Conservation (phyloP, 2,329 filamentous ascomycete genomes). For the Neonectria hederae region DNA sequence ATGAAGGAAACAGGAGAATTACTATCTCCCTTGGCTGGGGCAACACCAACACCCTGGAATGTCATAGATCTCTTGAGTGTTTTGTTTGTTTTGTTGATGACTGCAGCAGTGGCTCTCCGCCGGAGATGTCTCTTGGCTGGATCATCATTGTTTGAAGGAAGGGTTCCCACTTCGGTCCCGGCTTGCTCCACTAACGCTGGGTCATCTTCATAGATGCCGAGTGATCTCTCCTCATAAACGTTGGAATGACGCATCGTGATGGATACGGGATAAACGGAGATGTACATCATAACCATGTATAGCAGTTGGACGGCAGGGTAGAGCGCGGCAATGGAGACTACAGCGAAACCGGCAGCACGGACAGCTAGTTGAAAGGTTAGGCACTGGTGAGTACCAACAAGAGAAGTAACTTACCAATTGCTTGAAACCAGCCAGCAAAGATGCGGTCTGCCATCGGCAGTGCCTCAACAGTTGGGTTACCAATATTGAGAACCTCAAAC, state of each 20-base stretch:
- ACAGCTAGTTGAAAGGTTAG: conserved; percentile 56
- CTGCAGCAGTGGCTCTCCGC: conserved; percentile 38
- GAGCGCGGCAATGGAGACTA: conserved; percentile 66
- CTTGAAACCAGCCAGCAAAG: conserved; percentile 73
- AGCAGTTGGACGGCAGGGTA: conserved; percentile 68
- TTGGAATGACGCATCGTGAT: conserved; percentile 75
- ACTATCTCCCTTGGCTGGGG: conserved; percentile 35
- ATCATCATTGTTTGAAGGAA: conserved; percentile 44
- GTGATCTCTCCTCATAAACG: conserved; percentile 74
- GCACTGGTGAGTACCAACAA: neutral
- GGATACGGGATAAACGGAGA: conserved; percentile 69
- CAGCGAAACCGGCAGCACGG: conserved; percentile 72
- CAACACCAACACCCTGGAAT: conserved; percentile 57
- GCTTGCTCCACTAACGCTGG: conserved; percentile 31
- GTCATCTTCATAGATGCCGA: conserved; percentile 65
- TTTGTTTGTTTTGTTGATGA: conserved; percentile 47
- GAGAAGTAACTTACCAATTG: conserved; percentile 54
- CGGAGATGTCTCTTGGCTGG: conserved; percentile 31
- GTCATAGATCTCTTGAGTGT: conserved; percentile 51
- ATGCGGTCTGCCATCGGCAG: conserved; percentile 64
- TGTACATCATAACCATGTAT: conserved; percentile 74
- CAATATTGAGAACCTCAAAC: conserved; percentile 73
- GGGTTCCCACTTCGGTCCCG: conserved; percentile 34
- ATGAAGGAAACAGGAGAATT: conserved; percentile 59
- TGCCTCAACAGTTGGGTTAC: conserved; percentile 63